A percentile compares a stretch with the other conserved stretches of the same genome.
Evolutionary conservation across 192 early-diverging fungal species (phyloP).

Genomic region (Powellomyces hirtus): DNA sequence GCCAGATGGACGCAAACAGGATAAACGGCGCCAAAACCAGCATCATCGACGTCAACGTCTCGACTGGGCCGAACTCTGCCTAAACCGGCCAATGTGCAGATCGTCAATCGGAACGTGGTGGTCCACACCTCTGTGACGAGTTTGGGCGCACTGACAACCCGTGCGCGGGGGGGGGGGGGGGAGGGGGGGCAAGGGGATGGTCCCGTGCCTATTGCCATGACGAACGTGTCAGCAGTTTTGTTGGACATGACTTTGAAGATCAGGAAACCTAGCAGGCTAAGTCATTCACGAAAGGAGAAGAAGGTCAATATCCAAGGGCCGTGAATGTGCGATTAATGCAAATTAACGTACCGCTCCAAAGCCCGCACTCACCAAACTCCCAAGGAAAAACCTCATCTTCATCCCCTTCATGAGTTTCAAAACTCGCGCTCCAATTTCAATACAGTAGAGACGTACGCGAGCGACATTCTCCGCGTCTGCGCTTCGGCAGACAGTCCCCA

Average conservation of each 20-base stretch:
- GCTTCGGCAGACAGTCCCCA: too few relatives aligned
- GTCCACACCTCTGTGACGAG: background rate
- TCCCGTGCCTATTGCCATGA: too few relatives aligned
- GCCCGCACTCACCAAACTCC: background rate
- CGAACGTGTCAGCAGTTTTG: background rate
- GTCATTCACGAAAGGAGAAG: too few relatives aligned
- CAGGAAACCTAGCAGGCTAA: background rate
- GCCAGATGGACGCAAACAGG: background rate
- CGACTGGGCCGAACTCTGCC: background rate
- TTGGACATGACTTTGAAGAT: background rate
- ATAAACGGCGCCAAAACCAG: conserved; percentile 9
- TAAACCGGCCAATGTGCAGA: background rate
- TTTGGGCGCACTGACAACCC: too few relatives aligned
- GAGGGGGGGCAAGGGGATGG: too few relatives aligned
- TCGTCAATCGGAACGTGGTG: too few relatives aligned
- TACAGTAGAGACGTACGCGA: too few relatives aligned
- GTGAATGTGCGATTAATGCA: too few relatives aligned
- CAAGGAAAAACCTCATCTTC: background rate
- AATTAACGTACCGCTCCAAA: background rate
- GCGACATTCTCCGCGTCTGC: too few relatives aligned
- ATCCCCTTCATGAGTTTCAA: background rate
- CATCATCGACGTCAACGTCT: background rate
- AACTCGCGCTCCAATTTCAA: too few relatives aligned
- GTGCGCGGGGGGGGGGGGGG: too few relatives aligned
- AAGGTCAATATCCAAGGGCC: too few relatives aligned